Evolutionary conservation across 2,329 filamentous ascomycete genomes (phyloP).

Genomic region (Blastomyces parvus): DNA sequence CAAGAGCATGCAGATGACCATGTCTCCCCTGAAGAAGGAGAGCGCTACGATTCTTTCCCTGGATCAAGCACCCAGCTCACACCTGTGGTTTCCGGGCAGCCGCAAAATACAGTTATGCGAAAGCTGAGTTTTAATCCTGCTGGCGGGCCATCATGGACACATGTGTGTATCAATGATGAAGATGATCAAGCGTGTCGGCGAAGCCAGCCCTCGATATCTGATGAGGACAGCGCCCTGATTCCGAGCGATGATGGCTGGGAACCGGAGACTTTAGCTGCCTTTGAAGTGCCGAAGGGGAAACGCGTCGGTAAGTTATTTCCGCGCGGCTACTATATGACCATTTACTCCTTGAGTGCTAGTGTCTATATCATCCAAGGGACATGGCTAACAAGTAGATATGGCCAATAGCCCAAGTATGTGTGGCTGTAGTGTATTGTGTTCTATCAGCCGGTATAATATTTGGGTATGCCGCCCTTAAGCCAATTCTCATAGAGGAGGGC

Average conservation of each 20-base stretch:
- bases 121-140: conserved; percentile 38
- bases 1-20: conserved; percentile 18
- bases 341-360: background rate
- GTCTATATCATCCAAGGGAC: background rate
- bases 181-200: conserved; percentile 20
- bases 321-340: background rate
- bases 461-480: conserved; percentile 77
- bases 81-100: background rate
- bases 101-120: conserved; percentile 16
- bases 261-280: conserved; percentile 34
- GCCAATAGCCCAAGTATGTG: conserved; percentile 54
- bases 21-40: background rate
- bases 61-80: background rate
- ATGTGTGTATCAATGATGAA: conserved; percentile 22
- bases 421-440: conserved; percentile 63
- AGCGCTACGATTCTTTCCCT: background rate
- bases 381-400: background rate
- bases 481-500: conserved; percentile 62
- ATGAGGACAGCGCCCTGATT: background rate
- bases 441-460: conserved; percentile 72
- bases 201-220: conserved; percentile 12
- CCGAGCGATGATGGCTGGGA: background rate
- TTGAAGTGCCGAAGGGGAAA: conserved; percentile 46
- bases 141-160: conserved; percentile 30
- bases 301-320: conserved; percentile 39